Base-by-base conservation (phyloP, 2,329 filamentous ascomycete species). In the Leptographium flavum region DNA sequence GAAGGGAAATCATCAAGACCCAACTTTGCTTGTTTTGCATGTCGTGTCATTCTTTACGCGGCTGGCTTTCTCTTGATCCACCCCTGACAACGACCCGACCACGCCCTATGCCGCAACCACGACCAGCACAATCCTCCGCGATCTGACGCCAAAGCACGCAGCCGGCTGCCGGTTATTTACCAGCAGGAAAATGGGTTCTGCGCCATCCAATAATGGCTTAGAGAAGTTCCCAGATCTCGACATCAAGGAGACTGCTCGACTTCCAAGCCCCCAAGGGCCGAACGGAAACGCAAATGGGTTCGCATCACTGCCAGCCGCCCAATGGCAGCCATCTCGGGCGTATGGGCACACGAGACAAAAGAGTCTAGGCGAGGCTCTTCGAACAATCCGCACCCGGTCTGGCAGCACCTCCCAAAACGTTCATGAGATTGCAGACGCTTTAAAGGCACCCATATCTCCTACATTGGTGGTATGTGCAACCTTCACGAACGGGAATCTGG, bases 321-420 rank as follows among this genome's bases (percentile, higher is more conserved):
- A 71, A 53, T 85, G 81, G 81, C 72, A 76, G 45, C 67, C 74
- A 23, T 25, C 48, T 54, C 36, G 22, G 46, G 45, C 52, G 42
- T 17, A 51, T 52, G 66, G 77, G 53, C 84, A 88, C 57, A 68
- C 67, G 17, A 71, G 83, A 52, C 86, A 92, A 60, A 93, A 90
- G 71, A 94, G 87, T 63, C 74, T 95, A 54, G 80, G 79, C 56
- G 87, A 94, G 62, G 87, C 90, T n/a, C 75, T 95, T 52, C 79
- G 76, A 54, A 87, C 79, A 3, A 90, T 95, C 55, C 73, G 87
- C 52, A 80, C 76, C 32, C 74, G 87, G 55, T 85, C 81, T 56
- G 85, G 77, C 43, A 96, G 88, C 61, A 81, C 95, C 55, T 88
- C 81, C 65, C 85, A 90, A 60, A 94, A 94, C 64, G 88, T 87